Evolutionary conservation across 2,329 filamentous ascomycete species (phyloP), one percentile per base, ranked within the genome.

Genomic region (Escovopsis sp.): DNA sequence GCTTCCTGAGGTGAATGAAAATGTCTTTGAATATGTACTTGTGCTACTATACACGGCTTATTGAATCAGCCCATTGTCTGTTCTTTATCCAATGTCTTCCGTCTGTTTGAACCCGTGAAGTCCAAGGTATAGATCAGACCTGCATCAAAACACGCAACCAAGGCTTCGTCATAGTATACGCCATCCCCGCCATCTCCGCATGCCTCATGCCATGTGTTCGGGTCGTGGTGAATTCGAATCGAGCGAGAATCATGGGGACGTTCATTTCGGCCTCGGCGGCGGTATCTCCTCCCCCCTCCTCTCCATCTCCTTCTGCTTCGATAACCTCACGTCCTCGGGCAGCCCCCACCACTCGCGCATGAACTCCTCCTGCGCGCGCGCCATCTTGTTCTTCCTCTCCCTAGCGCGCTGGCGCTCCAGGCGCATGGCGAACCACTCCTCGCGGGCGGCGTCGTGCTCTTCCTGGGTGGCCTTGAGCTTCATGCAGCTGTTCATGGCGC

Each of bases 401-500:
- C 78, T 66, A 60, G 81, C 76, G 43, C 66, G 66, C 52, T 78
- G 73, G 43, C 88, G 71, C 64, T 86, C 76, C 51, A 84, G 69
- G 40, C 84, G 73, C 48, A 75, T 71, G 40, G 78, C 76, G 60
- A 96, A 96, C 91, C 91, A 98, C 58, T 96, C 87, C 61, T 87
- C 84, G 40, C 91, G 71, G 48, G 91, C 91, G 20, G 77, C 79
- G 64, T 98, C 91, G 61, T 93, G 75, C 59, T 93, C 85, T 42
- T 74, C 77, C 48, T 79, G 83, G 48, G 84, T 93, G 42, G 89
- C 88, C 65, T 93, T 82, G 43, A 71, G 63, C 51, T 88, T 71
- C 87, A 98, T 95, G 67, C 91, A 98, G 47, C 68, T 71, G 65
- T 98, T 98, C 91, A 98, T 98, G 31, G 72, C 70, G 47, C 81